These are phyloP conservation scores for Hymenoscyphus infarciens DNA, from an alignment of 2,329 filamentous ascomycete genomes.

Conservation along the genomic window DNA sequence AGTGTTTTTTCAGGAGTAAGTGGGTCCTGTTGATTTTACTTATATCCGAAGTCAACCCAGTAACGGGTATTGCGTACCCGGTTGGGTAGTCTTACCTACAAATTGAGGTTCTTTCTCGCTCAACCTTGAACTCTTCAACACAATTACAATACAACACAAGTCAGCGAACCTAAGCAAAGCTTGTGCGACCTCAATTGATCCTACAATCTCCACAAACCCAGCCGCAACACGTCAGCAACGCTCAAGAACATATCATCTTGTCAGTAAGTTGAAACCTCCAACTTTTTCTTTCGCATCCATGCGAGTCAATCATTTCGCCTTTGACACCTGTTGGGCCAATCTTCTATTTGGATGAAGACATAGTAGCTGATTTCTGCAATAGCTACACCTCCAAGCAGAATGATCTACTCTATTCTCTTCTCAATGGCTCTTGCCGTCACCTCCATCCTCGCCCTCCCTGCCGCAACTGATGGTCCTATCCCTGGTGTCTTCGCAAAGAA, in stretches of 20 bases:
- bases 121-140: neutral
- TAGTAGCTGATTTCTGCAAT: neutral
- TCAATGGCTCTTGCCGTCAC: neutral
- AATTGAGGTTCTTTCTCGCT: neutral
- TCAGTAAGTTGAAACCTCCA: neutral
- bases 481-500: neutral
- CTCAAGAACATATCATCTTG: neutral
- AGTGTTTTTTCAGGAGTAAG: no score
- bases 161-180: neutral
- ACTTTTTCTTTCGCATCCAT: neutral
- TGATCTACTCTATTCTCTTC: neutral
- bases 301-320: no score
- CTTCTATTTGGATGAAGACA: neutral
- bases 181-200: neutral
- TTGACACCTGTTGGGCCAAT: neutral
- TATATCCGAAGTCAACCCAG: no score
- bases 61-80: neutral
- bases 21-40: no score
- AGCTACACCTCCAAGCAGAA: neutral
- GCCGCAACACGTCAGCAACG: neutral
- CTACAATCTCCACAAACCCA: neutral
- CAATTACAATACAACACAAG: neutral
- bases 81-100: neutral
- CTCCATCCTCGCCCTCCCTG: neutral
- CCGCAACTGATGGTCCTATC: neutral